Conservation (phyloP, 140 eudicot genomes). For the Flaveria floridana region DNA sequence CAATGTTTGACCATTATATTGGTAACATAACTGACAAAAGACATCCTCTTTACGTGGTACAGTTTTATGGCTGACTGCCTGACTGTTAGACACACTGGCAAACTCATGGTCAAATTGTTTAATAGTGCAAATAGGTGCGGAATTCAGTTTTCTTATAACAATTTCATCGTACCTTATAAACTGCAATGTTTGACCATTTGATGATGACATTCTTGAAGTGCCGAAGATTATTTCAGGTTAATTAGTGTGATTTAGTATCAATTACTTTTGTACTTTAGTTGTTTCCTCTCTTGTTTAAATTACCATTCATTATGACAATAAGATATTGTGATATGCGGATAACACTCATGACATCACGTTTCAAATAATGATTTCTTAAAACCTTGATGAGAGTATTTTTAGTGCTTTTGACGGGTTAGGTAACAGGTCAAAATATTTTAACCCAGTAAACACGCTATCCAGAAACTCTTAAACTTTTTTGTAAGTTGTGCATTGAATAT, state of each 20-base stretch:
- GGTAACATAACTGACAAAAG: background rate
- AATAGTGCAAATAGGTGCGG: background rate
- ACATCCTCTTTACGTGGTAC: background rate
- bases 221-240: background rate
- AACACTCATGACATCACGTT: background rate
- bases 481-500: background rate
- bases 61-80: slow-evolving; percentile 1
- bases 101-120: background rate
- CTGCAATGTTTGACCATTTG: background rate
- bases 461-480: background rate
- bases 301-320: background rate
- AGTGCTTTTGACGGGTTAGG: background rate
- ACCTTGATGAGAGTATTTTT: background rate
- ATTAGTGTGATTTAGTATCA: background rate
- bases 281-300: background rate
- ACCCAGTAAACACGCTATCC: background rate
- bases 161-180: background rate
- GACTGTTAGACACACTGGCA: background rate
- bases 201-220: background rate
- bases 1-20: too few species aligned
- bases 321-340: background rate
- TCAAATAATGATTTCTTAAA: slow-evolving; percentile 2
- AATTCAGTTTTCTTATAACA: background rate
- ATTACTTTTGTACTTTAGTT: background rate
- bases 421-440: background rate